Conservation (phyloP, 495 filamentous ascomycete species). For the Amphirosellinia nigrospora region DNA sequence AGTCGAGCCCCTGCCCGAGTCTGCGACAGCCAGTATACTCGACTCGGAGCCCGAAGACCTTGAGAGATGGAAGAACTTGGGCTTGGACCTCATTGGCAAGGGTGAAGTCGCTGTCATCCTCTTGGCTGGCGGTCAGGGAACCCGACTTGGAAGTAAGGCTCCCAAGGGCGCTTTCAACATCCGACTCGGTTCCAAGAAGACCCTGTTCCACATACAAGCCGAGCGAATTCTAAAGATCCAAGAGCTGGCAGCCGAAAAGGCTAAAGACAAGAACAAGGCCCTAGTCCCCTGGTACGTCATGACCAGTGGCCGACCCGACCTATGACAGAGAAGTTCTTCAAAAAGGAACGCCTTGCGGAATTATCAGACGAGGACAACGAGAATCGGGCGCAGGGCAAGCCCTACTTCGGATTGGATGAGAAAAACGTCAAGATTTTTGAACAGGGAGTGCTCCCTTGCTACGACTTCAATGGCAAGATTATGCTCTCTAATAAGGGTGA, state of each 20-base stretch:
- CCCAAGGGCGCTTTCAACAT: conserved; percentile 98
- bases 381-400: conserved; percentile 31
- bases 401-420: conserved; percentile 84
- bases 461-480: conserved; percentile 98
- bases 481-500: conserved; percentile 88
- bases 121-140: conserved; percentile 97
- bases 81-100: conserved; percentile 81
- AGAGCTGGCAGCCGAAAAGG: conserved; percentile 73
- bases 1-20: conserved; percentile 90
- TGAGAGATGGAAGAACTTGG: conserved; percentile 82
- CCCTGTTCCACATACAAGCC: conserved; percentile 95
- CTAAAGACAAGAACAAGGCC: conserved; percentile 64
- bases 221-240: conserved; percentile 93
- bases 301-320: conserved; percentile 94
- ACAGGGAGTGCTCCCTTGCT: conserved; percentile 95
- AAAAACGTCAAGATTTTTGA: conserved; percentile 94
- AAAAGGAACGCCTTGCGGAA: conserved; percentile 65
- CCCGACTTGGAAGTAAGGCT: conserved; percentile 88
- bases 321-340: conserved; percentile 92
- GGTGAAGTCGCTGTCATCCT: conserved; percentile 95
- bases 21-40: conserved; percentile 86
- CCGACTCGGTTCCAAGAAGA: conserved; percentile 87
- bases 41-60: conserved; percentile 84
- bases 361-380: conserved; percentile 38
- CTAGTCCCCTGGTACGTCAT: conserved; percentile 98